These are phyloP conservation scores for Flaveria floridana DNA, from an alignment of 140 eudicot species.

Conservation along the genomic window DNA sequence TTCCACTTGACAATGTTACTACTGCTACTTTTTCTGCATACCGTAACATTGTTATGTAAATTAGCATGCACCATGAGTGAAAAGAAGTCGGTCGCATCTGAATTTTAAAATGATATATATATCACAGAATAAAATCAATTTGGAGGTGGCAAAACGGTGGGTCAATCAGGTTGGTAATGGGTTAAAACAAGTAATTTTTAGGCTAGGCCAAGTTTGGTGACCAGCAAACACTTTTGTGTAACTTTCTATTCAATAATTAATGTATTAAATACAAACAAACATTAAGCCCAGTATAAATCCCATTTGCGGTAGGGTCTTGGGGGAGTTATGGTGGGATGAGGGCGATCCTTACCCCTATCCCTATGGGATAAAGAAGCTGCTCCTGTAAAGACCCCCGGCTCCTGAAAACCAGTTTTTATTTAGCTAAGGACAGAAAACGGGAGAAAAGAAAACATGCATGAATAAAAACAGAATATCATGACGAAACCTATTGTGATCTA, in stretches of 20 bases:
- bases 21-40: constrained; percentile 31
- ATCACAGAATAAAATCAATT: neutral
- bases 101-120: neutral
- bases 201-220: neutral
- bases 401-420: too few species aligned
- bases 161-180: neutral
- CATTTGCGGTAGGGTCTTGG: too few species aligned
- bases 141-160: constrained; percentile 4
- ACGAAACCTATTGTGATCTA: too few species aligned
- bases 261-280: neutral
- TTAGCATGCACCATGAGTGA: neutral
- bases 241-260: neutral
- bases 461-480: too few species aligned
- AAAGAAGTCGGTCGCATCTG: neutral
- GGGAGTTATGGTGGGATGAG: too few species aligned
- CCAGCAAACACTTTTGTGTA: neutral
- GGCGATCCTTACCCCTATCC: too few species aligned
- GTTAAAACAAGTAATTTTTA: constrained; percentile 3
- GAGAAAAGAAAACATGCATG: too few species aligned
- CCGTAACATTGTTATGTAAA: constrained; percentile 7
- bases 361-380: too few species aligned
- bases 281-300: too few species aligned
- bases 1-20: constrained; percentile 26
- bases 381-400: too few species aligned
- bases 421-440: too few species aligned